Evolutionary conservation across 805 yeast species (phyloP).

Genomic region (Saturnispora quitensis): DNA sequence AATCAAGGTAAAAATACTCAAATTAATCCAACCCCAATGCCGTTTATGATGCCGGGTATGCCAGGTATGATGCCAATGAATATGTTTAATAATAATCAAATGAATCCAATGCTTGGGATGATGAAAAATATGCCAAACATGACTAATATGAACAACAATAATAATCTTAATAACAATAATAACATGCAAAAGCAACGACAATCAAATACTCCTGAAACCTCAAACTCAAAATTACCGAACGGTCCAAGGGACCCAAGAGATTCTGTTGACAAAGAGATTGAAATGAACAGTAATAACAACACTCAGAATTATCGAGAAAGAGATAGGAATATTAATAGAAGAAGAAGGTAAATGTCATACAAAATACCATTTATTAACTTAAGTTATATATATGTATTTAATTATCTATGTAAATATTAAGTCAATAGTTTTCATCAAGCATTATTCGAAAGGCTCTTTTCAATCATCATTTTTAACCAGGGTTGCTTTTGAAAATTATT

Average conservation of each 20-base stretch:
- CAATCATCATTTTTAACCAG: conserved; percentile 28
- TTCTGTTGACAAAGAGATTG: conserved; percentile 15
- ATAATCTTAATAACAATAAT: conserved; percentile 1
- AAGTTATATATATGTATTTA: too few species aligned
- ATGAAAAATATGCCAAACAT: conserved; percentile 10
- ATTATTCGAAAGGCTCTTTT: neutral
- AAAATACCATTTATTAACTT: neutral
- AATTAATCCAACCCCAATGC: conserved; percentile 14
- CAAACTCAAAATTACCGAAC: conserved; percentile 12
- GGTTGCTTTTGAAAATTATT: conserved; percentile 28
- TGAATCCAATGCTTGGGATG: conserved; percentile 10
- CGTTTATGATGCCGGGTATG: conserved; percentile 23
- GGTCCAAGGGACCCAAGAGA: conserved; percentile 20
- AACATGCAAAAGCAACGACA: conserved; percentile 9
- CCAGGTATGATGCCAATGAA: conserved; percentile 23
- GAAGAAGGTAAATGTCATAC: conserved; percentile 6
- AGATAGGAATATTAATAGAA: conserved; percentile 9
- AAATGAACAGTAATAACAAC: conserved; percentile 5
- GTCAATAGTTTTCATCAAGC: neutral
- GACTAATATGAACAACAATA: conserved; percentile 17
- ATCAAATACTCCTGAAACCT: conserved; percentile 18
- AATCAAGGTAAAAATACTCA: conserved; percentile 9
- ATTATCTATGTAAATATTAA: neutral
- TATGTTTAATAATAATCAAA: conserved; percentile 27
- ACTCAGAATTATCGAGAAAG: conserved; percentile 12